Conservation (phyloP, 1,284 basidiomycete species). For the Trichosporon inkin region DNA sequence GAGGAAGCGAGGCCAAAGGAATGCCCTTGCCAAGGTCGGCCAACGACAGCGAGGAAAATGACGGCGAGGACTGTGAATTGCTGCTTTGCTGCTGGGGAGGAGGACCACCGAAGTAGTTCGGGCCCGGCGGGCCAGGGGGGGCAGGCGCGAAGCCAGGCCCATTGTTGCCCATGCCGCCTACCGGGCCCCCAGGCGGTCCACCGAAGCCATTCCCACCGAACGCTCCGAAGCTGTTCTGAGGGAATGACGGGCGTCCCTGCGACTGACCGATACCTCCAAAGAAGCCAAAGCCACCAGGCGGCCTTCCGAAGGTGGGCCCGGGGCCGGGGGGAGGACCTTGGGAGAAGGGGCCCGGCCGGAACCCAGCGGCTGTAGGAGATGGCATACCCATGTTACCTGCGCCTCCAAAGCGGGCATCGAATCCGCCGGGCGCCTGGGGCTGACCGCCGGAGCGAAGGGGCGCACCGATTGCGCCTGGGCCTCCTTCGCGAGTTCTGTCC, state of each 20-base stretch:
- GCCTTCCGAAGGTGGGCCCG: slow-evolving; percentile 23
- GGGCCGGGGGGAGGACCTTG: slow-evolving; percentile 20
- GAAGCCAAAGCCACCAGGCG: slow-evolving; percentile 25
- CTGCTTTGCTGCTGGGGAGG: slow-evolving; percentile 11
- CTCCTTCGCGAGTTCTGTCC: slow-evolving; percentile 9
- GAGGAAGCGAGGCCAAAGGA: slow-evolving; percentile 73
- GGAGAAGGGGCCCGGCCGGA: slow-evolving; percentile 17
- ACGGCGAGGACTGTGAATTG: slow-evolving; percentile 34
- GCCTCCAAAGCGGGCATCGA: slow-evolving; percentile 7
- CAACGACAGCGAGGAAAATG: slow-evolving; percentile 44
- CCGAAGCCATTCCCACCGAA: slow-evolving; percentile 19
- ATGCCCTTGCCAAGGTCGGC: slow-evolving; percentile 84
- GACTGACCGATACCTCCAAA: slow-evolving; percentile 20
- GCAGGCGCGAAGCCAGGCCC: slow-evolving; percentile 5
- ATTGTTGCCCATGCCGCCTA: neutral
- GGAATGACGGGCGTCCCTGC: slow-evolving; percentile 20
- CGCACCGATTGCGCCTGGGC: slow-evolving; percentile 24
- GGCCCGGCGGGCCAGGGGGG: neutral
- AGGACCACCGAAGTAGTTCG: slow-evolving; percentile 9
- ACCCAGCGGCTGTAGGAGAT: slow-evolving; percentile 8
- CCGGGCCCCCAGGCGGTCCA: neutral
- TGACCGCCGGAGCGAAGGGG: slow-evolving; percentile 12
- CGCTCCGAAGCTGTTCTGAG: slow-evolving; percentile 20
- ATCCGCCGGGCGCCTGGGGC: slow-evolving; percentile 2
- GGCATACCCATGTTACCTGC: slow-evolving; percentile 11